Evolutionary conservation across 2,329 filamentous ascomycete genomes (phyloP).

Genomic region (Lachnellula willkommii): DNA sequence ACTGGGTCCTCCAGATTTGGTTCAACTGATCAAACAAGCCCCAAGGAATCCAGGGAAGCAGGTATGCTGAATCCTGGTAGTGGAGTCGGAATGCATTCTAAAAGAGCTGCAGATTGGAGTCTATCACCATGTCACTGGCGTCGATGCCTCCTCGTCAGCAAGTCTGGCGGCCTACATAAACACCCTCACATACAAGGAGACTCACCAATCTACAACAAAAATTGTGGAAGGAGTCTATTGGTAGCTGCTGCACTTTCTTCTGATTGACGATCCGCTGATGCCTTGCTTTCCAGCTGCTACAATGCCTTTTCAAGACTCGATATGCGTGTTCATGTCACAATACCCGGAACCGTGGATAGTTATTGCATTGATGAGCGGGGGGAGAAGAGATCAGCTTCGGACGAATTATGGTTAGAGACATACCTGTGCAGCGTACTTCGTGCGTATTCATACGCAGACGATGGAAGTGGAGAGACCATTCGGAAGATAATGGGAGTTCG

Average conservation of each 20-base stretch:
- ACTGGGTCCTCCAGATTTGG: constrained; percentile 90
- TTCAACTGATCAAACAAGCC: constrained; percentile 81
- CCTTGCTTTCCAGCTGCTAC: constrained; percentile 61
- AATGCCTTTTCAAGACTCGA: constrained; percentile 98
- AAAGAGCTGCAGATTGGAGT: constrained; percentile 63
- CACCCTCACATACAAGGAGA: constrained; percentile 85
- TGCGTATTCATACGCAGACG: constrained; percentile 94
- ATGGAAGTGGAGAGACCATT: constrained; percentile 89
- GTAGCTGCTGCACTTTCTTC: constrained; percentile 42
- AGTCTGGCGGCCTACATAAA: constrained; percentile 98
- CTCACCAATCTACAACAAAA: constrained; percentile 71
- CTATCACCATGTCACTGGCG: constrained; percentile 96
- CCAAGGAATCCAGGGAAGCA: constrained; percentile 53
- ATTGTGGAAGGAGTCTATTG: constrained; percentile 94
- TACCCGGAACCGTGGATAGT: constrained; percentile 92
- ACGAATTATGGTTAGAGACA: constrained; percentile 94
- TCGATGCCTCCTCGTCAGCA: constrained; percentile 95
- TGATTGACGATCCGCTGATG: constrained; percentile 26
- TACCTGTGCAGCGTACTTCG: constrained; percentile 92
- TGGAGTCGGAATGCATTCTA: constrained; percentile 3
- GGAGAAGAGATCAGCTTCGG: constrained; percentile 87
- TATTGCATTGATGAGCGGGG: constrained; percentile 97
- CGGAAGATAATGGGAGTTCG: constrained; percentile 96
- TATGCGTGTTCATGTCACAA: constrained; percentile 97
- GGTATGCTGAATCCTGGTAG: constrained; percentile 32